Conservation (phyloP, 1,284 basidiomycete genomes). For the Waitea zeae region DNA sequence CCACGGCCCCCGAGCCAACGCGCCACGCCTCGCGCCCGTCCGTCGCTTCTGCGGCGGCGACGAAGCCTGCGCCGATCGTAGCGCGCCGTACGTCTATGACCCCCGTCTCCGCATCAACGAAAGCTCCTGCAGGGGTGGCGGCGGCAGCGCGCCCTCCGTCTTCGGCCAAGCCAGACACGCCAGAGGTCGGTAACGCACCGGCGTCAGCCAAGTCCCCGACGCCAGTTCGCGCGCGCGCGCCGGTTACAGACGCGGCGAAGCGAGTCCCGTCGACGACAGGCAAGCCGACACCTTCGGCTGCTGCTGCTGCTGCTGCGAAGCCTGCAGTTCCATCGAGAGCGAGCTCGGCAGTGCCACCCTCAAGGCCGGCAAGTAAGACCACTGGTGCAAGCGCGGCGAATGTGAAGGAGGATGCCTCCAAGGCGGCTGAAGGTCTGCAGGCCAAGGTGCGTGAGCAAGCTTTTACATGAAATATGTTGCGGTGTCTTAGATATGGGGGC, state of each 20-base stretch:
- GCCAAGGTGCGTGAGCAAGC: conserved; percentile 26
- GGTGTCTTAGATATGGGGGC: conserved; percentile 4
- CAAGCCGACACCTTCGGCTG: no score
- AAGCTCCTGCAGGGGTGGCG: no score
- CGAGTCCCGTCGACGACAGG: conserved; percentile 14
- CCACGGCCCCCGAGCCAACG: conserved; percentile 14
- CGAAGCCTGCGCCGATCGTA: conserved; percentile 20
- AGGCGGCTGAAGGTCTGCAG: conserved; percentile 34
- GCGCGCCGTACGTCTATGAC: no score
- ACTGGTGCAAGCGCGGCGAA: no score
- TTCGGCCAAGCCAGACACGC: no score
- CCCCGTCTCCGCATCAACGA: no score
- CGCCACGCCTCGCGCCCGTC: conserved; percentile 9
- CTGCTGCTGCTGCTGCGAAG: no score
- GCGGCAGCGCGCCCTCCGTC: no score
- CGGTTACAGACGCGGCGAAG: conserved; percentile 17
- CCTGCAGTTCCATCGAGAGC: conserved; percentile 1
- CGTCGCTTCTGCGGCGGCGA: conserved; percentile 14
- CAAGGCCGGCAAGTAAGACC: conserved; percentile 61
- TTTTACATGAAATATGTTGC: conserved; percentile 7
- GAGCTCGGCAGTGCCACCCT: conserved; percentile 21
- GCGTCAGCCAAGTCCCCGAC: no score
- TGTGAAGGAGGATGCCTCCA: conserved; percentile 35
- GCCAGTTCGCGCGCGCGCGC: conserved; percentile 15
- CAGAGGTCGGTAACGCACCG: no score